These are phyloP conservation scores for Nymphaea thermarum DNA, from an alignment of 164 flowering plant genomes.

Conservation along the genomic window DNA sequence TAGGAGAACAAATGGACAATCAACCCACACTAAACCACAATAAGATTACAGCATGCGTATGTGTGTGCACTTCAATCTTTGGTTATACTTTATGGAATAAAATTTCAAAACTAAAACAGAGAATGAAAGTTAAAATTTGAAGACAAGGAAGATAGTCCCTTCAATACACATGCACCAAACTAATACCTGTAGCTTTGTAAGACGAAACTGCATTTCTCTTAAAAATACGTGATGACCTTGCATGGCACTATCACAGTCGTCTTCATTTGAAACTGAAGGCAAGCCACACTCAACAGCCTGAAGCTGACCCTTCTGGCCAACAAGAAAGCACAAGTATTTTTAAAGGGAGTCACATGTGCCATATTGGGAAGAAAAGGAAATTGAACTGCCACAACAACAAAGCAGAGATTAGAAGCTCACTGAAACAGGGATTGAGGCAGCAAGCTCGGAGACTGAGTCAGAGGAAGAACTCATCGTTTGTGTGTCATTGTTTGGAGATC, in stretches of 20 bases:
- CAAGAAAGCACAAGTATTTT: not conserved
- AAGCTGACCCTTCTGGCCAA: constrained; percentile 33
- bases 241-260: constrained; percentile 41
- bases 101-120: too few species aligned
- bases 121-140: too few species aligned
- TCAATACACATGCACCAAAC: not conserved
- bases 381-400: not conserved
- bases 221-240: constrained; percentile 60
- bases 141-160: too few species aligned
- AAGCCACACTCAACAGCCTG: constrained; percentile 26
- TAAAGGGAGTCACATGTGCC: not conserved
- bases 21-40: too few species aligned
- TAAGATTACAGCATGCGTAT: too few species aligned
- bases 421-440: not conserved
- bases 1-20: too few species aligned
- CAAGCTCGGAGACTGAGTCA: constrained; percentile 7
- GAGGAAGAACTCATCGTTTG: constrained; percentile 26
- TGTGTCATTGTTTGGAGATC: constrained; percentile 33
- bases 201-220: constrained; percentile 58
- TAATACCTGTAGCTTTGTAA: constrained; percentile 84
- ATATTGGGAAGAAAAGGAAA: not conserved
- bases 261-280: constrained; percentile 22
- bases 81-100: too few species aligned
- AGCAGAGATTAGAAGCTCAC: not conserved
- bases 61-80: too few species aligned